These are phyloP conservation scores for Debaryomyces castellii DNA, from an alignment of 805 yeast species.

Conservation along the genomic window DNA sequence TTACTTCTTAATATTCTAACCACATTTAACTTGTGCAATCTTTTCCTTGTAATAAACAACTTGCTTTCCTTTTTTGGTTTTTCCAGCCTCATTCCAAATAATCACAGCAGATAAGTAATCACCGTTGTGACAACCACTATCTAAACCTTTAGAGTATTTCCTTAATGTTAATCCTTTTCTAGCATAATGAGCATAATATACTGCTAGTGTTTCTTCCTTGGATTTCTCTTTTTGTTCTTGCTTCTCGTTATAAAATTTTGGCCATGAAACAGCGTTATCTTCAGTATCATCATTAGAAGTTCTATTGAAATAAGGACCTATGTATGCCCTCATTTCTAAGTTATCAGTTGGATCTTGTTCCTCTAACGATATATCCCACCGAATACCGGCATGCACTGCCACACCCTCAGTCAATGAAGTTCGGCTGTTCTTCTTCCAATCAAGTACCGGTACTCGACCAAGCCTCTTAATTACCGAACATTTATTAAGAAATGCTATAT, in stretches of 20 bases:
- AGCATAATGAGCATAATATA: slow-evolving; percentile 90
- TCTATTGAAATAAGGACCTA: slow-evolving; percentile 60
- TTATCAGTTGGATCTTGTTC: slow-evolving; percentile 63
- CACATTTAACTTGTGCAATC: slow-evolving; percentile 18
- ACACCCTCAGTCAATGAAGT: slow-evolving; percentile 38
- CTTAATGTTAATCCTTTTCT: slow-evolving; percentile 65
- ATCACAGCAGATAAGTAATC: slow-evolving; percentile 64
- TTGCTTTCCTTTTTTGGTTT: slow-evolving; percentile 9
- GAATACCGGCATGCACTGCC: slow-evolving; percentile 82
- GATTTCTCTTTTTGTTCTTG: slow-evolving; percentile 34
- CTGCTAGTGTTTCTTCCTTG: slow-evolving; percentile 37
- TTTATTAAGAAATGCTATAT: slow-evolving; percentile 55
- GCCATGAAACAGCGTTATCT: slow-evolving; percentile 50
- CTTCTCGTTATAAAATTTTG: slow-evolving; percentile 51
- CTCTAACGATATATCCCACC: slow-evolving; percentile 59
- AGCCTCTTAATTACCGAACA: slow-evolving; percentile 65
- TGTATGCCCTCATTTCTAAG: slow-evolving; percentile 66
- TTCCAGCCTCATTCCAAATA: slow-evolving; percentile 29
- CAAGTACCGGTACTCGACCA: slow-evolving; percentile 56
- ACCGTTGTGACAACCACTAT: slow-evolving; percentile 80
- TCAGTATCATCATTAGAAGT: slow-evolving; percentile 51
- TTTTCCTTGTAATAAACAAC: slow-evolving; percentile 21
- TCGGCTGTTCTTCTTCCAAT: slow-evolving; percentile 20
- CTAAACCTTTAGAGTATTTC: slow-evolving; percentile 75
- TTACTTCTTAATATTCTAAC: not conserved